phyloP scores from a whole-genome alignment of 148 eudicot species.

The Nepenthes gracilis region DNA sequence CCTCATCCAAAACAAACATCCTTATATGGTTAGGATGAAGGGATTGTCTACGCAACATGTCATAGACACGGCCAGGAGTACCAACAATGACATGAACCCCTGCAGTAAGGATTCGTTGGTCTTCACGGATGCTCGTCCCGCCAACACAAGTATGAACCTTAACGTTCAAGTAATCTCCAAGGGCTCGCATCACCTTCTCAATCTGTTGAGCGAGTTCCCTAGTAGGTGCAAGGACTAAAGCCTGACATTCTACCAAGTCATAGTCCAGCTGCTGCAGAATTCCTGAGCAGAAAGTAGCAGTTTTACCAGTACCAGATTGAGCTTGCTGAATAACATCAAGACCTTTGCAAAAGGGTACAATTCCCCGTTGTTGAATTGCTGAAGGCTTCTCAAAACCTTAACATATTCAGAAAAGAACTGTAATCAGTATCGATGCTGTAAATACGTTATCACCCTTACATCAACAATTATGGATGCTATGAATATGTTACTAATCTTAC shows the following conservation, averaged over 20 bases:
- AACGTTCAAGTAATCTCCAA: conserved; percentile 62
- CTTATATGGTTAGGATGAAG: conserved; percentile 50
- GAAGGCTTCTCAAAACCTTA: conserved; percentile 35
- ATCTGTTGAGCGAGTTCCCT: conserved; percentile 40
- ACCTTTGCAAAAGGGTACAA: conserved; percentile 28
- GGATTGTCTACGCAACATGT: conserved; percentile 62
- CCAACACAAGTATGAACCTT: conserved; percentile 87
- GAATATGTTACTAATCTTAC: too few species aligned
- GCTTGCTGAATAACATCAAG: conserved; percentile 42
- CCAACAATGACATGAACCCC: conserved; percentile 83
- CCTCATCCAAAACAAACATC: conserved; percentile 80
- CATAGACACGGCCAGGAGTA: conserved; percentile 78
- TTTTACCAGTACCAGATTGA: conserved; percentile 32
- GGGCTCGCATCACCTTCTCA: conserved; percentile 39
- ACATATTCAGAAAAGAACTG: background rate
- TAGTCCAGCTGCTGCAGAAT: conserved; percentile 29
- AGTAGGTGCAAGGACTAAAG: conserved; percentile 34
- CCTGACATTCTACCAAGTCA: conserved; percentile 25
- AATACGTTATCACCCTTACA: background rate
- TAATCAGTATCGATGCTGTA: too few species aligned
- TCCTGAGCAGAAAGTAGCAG: conserved; percentile 34
- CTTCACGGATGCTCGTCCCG: conserved; percentile 74
- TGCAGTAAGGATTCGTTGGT: conserved; percentile 52
- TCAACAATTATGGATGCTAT: background rate
- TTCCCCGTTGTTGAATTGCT: conserved; percentile 34